These are phyloP conservation scores for Fagopyrum homotropicum DNA, from an alignment of 148 eudicot genomes.

Conservation along the genomic window DNA sequence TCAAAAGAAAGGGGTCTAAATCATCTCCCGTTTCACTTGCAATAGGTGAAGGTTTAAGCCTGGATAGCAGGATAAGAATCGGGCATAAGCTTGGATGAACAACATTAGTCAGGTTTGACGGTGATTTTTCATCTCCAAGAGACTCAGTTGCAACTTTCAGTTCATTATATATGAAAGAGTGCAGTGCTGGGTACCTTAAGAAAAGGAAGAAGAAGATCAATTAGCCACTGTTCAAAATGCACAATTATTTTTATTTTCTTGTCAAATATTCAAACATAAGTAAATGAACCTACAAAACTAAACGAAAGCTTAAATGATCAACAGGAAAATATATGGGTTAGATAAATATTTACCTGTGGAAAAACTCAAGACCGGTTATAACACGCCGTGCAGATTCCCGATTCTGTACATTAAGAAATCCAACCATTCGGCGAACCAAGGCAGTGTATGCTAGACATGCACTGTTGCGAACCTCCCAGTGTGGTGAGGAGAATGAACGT, in stretches of 20 bases:
- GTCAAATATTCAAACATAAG: slow-evolving; percentile 1
- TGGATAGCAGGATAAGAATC: slow-evolving; percentile 70
- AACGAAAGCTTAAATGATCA: background rate
- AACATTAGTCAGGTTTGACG: slow-evolving; percentile 51
- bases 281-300: background rate
- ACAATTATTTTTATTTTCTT: background rate
- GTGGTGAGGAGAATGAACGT: slow-evolving; percentile 81
- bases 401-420: slow-evolving; percentile 88
- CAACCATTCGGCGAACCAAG: slow-evolving; percentile 94
- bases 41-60: slow-evolving; percentile 90
- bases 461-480: slow-evolving; percentile 95
- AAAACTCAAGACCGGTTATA: slow-evolving; percentile 84
- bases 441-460: slow-evolving; percentile 94
- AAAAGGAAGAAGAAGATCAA: slow-evolving; percentile 1
- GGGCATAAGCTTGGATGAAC: slow-evolving; percentile 98
- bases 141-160: slow-evolving; percentile 70
- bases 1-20: slow-evolving; percentile 79
- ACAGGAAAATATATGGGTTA: background rate
- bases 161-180: slow-evolving; percentile 62
- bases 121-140: slow-evolving; percentile 40
- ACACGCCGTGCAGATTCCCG: slow-evolving; percentile 87
- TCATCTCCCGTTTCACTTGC: slow-evolving; percentile 76
- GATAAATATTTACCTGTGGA: slow-evolving; percentile 62
- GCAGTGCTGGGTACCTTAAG: slow-evolving; percentile 85
- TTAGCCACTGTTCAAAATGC: background rate